Evolutionary conservation across 352 stramenopile genomes (phyloP), one percentile per base, ranked within the genome.

Genomic region (Saprolegnia diclina): DNA sequence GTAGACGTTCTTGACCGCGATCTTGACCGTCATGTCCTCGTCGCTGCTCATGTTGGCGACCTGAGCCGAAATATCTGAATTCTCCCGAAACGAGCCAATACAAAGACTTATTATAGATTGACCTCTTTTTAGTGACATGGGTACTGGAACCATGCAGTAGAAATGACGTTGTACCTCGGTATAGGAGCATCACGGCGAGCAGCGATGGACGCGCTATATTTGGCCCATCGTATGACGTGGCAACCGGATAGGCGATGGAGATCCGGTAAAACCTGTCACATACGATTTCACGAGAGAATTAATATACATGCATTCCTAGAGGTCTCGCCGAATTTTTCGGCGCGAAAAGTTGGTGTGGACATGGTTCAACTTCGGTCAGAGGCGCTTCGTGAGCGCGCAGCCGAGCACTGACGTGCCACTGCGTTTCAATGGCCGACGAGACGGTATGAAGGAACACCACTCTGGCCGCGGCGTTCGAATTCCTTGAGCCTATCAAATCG

Each of bases 1-100:
- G 76, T 94, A 94, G 61, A 94, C 87, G 74, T 83, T 94, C 73
- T 89, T 89, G 45, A 94, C 82, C 32, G 88, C 57, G 65, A 94
- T 81, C 57, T 79, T 83, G 50, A 94, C 82, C 38, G 1, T 45
- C 44, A 24, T 37, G 19, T 62, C 56, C 26, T 56, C 26, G 13
- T n/a, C 42, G 42, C 16, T 59, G 11, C 11, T 59, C 13, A 16
- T 59, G 52, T 24, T 59, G 24, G 4, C 35, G 42, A 48, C 11
- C 42, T 48, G 42, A 14, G 42, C 42, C 42, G 42, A 48, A 35
- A 35, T 35, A 44, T 65, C 56, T 65, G 56, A 57, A 57, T n/a
- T n/a, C 42, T 6, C 42, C 42, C 3, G 42, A 48, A 48, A 48
- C 42, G 42, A 48, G 42, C 42, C 35, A 59, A 59, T 59, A 59